phyloP scores from a whole-genome alignment of 768 basidiomycete species.

The Chalciporus chontae region DNA sequence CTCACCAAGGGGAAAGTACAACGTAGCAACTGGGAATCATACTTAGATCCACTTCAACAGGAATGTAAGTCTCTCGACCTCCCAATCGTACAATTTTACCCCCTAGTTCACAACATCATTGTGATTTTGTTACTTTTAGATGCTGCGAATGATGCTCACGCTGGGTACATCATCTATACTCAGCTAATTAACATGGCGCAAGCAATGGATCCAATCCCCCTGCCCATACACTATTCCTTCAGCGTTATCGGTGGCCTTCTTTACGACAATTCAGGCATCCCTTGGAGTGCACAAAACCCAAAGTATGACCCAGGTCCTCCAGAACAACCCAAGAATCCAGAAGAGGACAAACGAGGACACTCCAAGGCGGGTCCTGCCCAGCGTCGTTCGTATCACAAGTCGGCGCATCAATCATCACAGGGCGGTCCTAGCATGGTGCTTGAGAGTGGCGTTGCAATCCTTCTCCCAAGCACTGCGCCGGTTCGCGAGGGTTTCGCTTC shows the following conservation, averaged over 20 bases:
- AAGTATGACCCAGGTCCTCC: slow-evolving; percentile 71
- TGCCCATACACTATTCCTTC: slow-evolving; percentile 52
- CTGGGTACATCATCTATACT: slow-evolving; percentile 53
- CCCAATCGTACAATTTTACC: neutral
- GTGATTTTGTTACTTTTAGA: slow-evolving; percentile 38
- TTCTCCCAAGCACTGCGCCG: neutral
- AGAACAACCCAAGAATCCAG: slow-evolving; percentile 24
- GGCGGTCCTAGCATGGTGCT: neutral
- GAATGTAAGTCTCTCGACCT: slow-evolving; percentile 48
- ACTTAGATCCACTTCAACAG: slow-evolving; percentile 44
- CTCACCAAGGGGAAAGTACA: slow-evolving; percentile 56
- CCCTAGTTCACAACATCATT: neutral
- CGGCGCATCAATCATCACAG: neutral
- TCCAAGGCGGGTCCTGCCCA: neutral
- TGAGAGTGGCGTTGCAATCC: neutral
- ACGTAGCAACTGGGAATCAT: slow-evolving; percentile 67
- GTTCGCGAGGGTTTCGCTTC: neutral
- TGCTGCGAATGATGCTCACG: slow-evolving; percentile 69
- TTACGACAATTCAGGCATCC: slow-evolving; percentile 34
- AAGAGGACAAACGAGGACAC: slow-evolving; percentile 2
- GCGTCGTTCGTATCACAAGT: neutral
- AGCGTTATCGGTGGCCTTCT: slow-evolving; percentile 46
- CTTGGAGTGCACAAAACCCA: slow-evolving; percentile 61
- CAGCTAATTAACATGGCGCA: slow-evolving; percentile 43
- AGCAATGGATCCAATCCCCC: slow-evolving; percentile 31